Evolutionary conservation across 257 asterid genomes (phyloP).

Genomic region (Solanum appendiculatum): DNA sequence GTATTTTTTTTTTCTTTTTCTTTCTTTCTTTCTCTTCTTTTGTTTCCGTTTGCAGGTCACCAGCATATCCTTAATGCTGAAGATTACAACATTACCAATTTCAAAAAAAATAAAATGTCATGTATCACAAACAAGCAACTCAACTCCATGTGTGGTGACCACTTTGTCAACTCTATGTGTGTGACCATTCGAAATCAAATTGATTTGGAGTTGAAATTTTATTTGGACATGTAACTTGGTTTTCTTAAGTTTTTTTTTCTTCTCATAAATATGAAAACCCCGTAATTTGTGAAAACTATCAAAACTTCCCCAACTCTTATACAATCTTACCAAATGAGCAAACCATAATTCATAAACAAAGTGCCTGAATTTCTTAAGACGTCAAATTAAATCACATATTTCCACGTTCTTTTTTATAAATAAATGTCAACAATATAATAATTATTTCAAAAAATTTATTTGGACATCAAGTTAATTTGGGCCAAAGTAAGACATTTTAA

Average conservation of each 20-base stretch:
- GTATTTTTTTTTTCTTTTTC: too few species aligned
- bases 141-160: neutral
- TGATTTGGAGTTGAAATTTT: neutral
- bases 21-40: too few species aligned
- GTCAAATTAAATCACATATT: neutral
- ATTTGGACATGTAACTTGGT: neutral
- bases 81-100: too few species aligned
- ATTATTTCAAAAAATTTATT: too few species aligned
- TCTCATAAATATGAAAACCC: neutral
- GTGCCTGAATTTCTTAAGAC: neutral
- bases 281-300: neutral
- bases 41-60: too few species aligned
- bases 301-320: neutral
- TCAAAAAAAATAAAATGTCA: too few species aligned
- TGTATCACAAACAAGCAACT: neutral
- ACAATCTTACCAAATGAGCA: neutral
- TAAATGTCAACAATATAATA: neutral
- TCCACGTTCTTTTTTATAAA: neutral
- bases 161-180: neutral
- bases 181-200: neutral
- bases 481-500: neutral
- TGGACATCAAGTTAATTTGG: neutral
- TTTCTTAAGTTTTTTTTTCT: neutral
- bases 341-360: neutral
- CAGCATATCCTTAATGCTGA: too few species aligned